A percentile compares a stretch with the other conserved stretches of the same genome.
Evolutionary conservation across 2,329 filamentous ascomycete genomes (phyloP).

Genomic region (Colletotrichum simmondsii): DNA sequence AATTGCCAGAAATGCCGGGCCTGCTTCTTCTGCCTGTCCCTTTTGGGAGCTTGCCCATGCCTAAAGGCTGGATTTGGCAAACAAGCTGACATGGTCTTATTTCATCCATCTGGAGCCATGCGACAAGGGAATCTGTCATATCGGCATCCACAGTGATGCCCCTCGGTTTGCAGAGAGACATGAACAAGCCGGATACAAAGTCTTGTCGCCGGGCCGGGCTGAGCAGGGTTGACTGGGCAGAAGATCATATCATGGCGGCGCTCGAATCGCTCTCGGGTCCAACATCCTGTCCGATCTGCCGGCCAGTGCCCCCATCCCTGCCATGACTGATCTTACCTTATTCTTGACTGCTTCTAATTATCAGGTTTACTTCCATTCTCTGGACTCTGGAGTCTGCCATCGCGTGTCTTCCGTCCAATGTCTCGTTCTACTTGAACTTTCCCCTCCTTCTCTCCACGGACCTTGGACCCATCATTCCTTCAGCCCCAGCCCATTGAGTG

Average conservation of each 20-base stretch:
- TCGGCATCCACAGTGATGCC: background rate
- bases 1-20: background rate
- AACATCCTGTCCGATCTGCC: slow-evolving; percentile 2
- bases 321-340: background rate
- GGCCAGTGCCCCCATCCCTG: background rate
- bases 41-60: slow-evolving; percentile 15
- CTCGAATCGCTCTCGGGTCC: background rate
- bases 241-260: background rate
- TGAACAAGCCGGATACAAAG: background rate
- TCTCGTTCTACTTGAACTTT: background rate
- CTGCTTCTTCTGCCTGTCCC: background rate
- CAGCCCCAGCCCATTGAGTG: slow-evolving; percentile 11
- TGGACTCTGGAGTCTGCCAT: background rate
- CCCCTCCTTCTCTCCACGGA: slow-evolving; percentile 3
- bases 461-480: background rate
- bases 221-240: background rate
- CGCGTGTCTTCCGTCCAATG: background rate
- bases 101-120: slow-evolving; percentile 7
- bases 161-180: background rate
- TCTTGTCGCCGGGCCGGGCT: background rate
- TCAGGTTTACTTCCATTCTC: background rate
- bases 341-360: background rate
- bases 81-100: slow-evolving; percentile 11
- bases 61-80: slow-evolving; percentile 18
- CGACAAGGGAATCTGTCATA: background rate